phyloP scores from a whole-genome alignment of 139 green algal species.

The Penium margaritaceum region DNA sequence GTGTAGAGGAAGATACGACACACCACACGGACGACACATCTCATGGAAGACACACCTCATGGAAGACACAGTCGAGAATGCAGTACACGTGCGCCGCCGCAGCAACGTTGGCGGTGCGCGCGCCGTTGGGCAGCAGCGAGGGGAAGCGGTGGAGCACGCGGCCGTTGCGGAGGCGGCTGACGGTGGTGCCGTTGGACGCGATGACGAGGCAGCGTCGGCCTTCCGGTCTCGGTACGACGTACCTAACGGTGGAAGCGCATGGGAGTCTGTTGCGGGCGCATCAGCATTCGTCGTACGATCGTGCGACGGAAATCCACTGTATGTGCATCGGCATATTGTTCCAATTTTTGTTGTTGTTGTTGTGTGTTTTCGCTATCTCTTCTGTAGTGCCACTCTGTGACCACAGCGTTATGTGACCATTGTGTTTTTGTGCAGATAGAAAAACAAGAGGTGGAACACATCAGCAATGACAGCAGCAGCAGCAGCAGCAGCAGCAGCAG shows the following conservation, averaged over 20 bases:
- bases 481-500: no score
- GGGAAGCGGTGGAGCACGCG: slow-evolving; percentile 56
- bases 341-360: no score
- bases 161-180: slow-evolving; percentile 51
- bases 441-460: no score
- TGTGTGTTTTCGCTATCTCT: no score
- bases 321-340: not conserved
- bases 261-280: not conserved
- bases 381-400: no score
- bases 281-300: not conserved
- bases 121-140: slow-evolving; percentile 58
- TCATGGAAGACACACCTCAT: slow-evolving; percentile 45
- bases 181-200: slow-evolving; percentile 46
- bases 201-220: slow-evolving; percentile 75
- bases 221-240: slow-evolving; percentile 73
- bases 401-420: not conserved
- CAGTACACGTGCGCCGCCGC: slow-evolving; percentile 50
- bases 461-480: no score
- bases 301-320: not conserved
- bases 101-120: slow-evolving; percentile 11
- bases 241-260: slow-evolving; percentile 48
- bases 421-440: no score
- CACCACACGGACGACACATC: slow-evolving; percentile 1
- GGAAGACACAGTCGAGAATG: slow-evolving; percentile 79
- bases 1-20: not conserved